These are phyloP conservation scores for Physcia stellaris DNA, from an alignment of 495 filamentous ascomycete genomes.

Conservation along the genomic window DNA sequence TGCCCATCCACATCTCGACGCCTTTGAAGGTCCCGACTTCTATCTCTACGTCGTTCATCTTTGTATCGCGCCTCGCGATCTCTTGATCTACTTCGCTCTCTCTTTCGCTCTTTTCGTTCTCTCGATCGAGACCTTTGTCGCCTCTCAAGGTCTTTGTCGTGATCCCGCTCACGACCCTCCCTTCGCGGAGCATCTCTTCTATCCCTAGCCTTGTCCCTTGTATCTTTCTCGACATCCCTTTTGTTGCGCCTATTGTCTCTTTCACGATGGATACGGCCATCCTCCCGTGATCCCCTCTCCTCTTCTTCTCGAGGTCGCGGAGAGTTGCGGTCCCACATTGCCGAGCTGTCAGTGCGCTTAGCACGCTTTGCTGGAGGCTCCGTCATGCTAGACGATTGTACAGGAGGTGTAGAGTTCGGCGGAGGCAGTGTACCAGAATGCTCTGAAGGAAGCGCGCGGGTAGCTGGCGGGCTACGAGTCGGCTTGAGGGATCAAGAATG, in stretches of 20 bases:
- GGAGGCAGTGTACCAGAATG: no score
- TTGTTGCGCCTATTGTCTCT: slow-evolving; percentile 16
- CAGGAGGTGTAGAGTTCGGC: background rate
- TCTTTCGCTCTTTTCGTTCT: slow-evolving; percentile 20
- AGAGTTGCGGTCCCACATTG: slow-evolving; percentile 37
- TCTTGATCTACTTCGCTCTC: slow-evolving; percentile 18
- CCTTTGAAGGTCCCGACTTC: slow-evolving; percentile 28
- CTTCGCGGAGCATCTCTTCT: slow-evolving; percentile 19
- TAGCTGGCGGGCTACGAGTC: no score
- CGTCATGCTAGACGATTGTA: slow-evolving; percentile 21
- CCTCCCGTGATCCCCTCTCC: slow-evolving; percentile 1
- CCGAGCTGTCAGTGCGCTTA: slow-evolving; percentile 35
- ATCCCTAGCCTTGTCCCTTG: slow-evolving; percentile 18
- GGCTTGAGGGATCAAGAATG: no score
- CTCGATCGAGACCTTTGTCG: slow-evolving; percentile 31
- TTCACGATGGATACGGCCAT: slow-evolving; percentile 11
- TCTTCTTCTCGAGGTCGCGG: slow-evolving; percentile 11
- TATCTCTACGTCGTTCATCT: slow-evolving; percentile 18
- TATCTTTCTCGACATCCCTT: slow-evolving; percentile 19
- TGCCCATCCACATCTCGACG: slow-evolving; percentile 28
- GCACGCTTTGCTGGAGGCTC: slow-evolving; percentile 42
- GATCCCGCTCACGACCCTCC: slow-evolving; percentile 19
- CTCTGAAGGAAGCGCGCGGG: no score
- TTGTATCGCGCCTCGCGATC: no score
- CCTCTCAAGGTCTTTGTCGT: slow-evolving; percentile 22